Percentiles rank a stretch among this genome's conserved stretches.
These are phyloP conservation scores for Acidomyces sp. DNA, from an alignment of 495 filamentous ascomycete genomes.

Conservation along the genomic window DNA sequence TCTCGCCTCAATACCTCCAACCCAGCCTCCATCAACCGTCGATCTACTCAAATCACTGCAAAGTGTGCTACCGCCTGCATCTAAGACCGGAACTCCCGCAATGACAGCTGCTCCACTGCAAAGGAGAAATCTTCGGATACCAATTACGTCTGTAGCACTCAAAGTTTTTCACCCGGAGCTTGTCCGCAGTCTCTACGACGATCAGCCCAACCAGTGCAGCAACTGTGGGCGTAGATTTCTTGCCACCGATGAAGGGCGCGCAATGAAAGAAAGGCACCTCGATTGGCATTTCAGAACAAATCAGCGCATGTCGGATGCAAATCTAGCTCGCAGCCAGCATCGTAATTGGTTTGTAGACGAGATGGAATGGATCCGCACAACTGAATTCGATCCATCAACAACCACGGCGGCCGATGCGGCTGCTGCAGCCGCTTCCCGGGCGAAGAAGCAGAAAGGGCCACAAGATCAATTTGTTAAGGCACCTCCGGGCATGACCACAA, in stretches of 20 bases:
- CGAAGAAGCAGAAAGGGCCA: slow-evolving; percentile 40
- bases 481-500: slow-evolving; percentile 55
- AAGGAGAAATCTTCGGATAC: slow-evolving; percentile 4
- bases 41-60: slow-evolving; percentile 10
- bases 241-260: slow-evolving; percentile 59
- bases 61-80: slow-evolving; percentile 15
- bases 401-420: slow-evolving; percentile 23
- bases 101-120: slow-evolving; percentile 3
- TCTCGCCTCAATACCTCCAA: not conserved
- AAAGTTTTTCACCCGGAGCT: slow-evolving; percentile 68
- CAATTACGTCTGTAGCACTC: slow-evolving; percentile 41
- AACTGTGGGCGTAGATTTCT: slow-evolving; percentile 84
- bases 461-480: slow-evolving; percentile 67
- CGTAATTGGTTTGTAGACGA: slow-evolving; percentile 91
- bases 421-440: slow-evolving; percentile 19
- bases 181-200: slow-evolving; percentile 59
- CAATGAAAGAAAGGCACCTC: slow-evolving; percentile 80
- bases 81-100: slow-evolving; percentile 16
- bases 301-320: slow-evolving; percentile 64
- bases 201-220: slow-evolving; percentile 68
- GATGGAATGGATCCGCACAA: slow-evolving; percentile 35
- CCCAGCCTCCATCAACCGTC: slow-evolving; percentile 8
- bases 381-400: slow-evolving; percentile 32
- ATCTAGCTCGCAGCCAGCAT: slow-evolving; percentile 66
- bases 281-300: slow-evolving; percentile 98